A percentile compares a stretch with the other conserved stretches of the same genome.
These are phyloP conservation scores for Xylaria sp. DNA, from an alignment of 2,329 filamentous ascomycete species.

Conservation along the genomic window DNA sequence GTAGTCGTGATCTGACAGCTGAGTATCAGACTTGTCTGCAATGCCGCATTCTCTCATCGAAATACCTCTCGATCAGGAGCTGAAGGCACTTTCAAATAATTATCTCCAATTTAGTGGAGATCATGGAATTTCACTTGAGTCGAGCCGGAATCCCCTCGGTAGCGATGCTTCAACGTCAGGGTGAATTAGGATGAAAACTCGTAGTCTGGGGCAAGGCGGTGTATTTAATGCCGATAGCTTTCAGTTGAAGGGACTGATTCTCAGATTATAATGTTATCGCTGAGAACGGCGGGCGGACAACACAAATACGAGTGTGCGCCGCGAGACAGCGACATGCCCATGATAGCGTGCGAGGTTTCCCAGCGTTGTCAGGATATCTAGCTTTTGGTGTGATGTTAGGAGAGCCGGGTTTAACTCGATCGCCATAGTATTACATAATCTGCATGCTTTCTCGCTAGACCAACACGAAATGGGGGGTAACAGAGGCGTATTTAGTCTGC, in stretches of 20 bases:
- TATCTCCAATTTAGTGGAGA: too few relatives aligned
- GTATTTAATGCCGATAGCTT: neutral
- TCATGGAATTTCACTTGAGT: too few relatives aligned
- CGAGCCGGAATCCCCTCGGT: too few relatives aligned
- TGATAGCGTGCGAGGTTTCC: neutral
- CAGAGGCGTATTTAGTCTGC: neutral
- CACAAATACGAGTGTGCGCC: neutral
- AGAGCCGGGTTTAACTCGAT: neutral
- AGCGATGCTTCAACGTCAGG: too few relatives aligned
- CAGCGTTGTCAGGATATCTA: neutral
- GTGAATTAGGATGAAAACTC: too few relatives aligned
- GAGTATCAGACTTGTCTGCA: too few relatives aligned
- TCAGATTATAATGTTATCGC: neutral
- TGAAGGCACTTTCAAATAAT: too few relatives aligned
- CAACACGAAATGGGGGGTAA: neutral
- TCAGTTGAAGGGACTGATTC: neutral
- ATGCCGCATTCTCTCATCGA: too few relatives aligned
- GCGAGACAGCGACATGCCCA: neutral
- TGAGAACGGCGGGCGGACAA: neutral
- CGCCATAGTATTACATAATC: neutral
- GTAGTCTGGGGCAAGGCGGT: too few relatives aligned
- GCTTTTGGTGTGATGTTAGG: neutral
- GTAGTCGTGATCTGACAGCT: too few relatives aligned
- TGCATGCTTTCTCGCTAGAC: neutral
- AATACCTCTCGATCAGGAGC: too few relatives aligned